These are phyloP conservation scores for Aspergillus thermomutatus DNA, from an alignment of 2,329 filamentous ascomycete species.

Conservation along the genomic window DNA sequence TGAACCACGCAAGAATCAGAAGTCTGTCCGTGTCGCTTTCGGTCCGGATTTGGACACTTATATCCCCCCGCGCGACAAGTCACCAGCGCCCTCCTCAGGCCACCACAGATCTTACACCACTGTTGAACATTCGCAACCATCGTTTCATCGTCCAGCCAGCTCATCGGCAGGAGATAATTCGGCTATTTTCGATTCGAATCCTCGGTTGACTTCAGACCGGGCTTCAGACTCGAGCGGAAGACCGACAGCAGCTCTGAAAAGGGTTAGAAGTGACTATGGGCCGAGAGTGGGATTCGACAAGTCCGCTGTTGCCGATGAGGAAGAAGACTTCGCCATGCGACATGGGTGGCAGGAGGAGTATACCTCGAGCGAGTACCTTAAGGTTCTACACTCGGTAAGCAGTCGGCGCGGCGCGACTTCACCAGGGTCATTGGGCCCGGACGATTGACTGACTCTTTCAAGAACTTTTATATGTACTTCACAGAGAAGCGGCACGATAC, in stretches of 20 bases:
- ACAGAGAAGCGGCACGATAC: constrained; percentile 97
- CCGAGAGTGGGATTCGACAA: constrained; percentile 36
- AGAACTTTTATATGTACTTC: constrained; percentile 99
- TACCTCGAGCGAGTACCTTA: constrained; percentile 84
- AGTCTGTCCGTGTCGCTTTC: constrained; percentile 38
- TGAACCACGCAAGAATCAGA: constrained; percentile 31
- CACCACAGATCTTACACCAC: constrained; percentile 36
- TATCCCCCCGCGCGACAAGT: constrained; percentile 34
- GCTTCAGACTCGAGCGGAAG: constrained; percentile 28
- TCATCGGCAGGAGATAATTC: constrained; percentile 31
- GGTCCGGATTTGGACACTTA: constrained; percentile 37
- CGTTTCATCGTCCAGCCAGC: constrained; percentile 26
- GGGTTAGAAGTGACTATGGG: constrained; percentile 54
- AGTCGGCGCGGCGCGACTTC: not conserved
- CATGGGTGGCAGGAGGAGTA: constrained; percentile 94
- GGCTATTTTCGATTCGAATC: constrained; percentile 19
- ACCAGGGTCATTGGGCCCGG: not conserved
- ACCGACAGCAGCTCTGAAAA: constrained; percentile 40
- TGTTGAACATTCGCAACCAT: constrained; percentile 26
- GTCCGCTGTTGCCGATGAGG: constrained; percentile 37
- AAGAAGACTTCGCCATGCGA: constrained; percentile 59
- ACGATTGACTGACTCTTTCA: constrained; percentile 15
- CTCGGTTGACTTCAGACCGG: constrained; percentile 27
- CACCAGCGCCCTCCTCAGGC: constrained; percentile 25
- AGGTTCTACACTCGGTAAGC: constrained; percentile 73